phyloP scores from a whole-genome alignment of 768 basidiomycete species.

The Hypholoma fasciculare region DNA sequence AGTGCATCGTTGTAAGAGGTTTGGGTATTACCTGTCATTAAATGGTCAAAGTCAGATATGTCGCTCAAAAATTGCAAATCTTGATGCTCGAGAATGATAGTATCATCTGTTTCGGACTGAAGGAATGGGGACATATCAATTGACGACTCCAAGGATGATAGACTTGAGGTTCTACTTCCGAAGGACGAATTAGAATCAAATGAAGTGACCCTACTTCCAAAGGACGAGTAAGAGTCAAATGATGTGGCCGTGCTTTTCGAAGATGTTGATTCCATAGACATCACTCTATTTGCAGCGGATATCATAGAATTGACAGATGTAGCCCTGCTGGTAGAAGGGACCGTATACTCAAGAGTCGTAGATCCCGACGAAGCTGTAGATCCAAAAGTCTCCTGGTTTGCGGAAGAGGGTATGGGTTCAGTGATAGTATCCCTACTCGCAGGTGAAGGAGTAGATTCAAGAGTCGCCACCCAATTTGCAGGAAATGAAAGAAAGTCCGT shows the following conservation, averaged over 20 bases:
- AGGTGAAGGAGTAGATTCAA: neutral
- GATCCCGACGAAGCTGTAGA: too few relatives aligned
- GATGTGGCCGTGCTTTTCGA: neutral
- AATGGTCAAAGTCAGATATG: neutral
- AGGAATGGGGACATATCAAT: neutral
- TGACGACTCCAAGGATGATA: neutral
- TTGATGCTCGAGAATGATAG: neutral
- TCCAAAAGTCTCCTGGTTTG: too few relatives aligned
- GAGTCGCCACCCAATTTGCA: neutral
- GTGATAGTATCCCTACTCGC: too few relatives aligned
- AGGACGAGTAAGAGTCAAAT: neutral
- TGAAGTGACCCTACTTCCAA: neutral
- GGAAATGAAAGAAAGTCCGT: neutral
- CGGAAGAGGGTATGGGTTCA: too few relatives aligned
- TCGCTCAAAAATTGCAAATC: neutral
- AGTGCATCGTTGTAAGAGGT: neutral
- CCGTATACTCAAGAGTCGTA: neutral
- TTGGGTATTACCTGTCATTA: neutral
- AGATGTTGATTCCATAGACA: too few relatives aligned
- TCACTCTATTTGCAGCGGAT: too few relatives aligned
- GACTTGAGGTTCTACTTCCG: neutral
- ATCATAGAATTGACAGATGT: neutral
- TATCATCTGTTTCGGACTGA: neutral
- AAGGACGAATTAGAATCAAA: neutral
- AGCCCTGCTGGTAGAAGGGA: neutral